phyloP scores from a whole-genome alignment of 2,329 filamentous ascomycete genomes.

The Colletotrichum orchidophilum region DNA sequence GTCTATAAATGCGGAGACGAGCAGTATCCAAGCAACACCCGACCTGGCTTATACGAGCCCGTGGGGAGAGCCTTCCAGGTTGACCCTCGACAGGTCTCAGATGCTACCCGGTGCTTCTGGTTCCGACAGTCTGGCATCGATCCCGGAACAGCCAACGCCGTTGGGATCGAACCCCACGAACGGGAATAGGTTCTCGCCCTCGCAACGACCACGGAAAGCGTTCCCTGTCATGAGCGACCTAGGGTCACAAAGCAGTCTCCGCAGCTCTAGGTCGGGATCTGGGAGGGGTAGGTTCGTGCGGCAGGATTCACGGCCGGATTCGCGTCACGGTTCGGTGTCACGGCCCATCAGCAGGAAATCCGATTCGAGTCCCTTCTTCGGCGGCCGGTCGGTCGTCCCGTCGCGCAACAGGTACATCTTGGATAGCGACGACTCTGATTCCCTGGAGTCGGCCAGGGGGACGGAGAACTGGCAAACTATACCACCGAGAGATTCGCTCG shows the following conservation, averaged over 20 bases:
- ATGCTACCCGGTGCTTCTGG: constrained; percentile 4
- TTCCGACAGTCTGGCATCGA: constrained; percentile 31
- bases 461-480: constrained; percentile 32
- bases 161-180: constrained; percentile 26
- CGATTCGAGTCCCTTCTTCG: constrained; percentile 34
- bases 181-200: constrained; percentile 26
- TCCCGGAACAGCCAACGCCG: constrained; percentile 28
- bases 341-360: constrained; percentile 34
- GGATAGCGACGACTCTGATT: constrained; percentile 29
- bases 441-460: constrained; percentile 3
- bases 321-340: constrained; percentile 22
- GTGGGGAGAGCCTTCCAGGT: constrained; percentile 28
- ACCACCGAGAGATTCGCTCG: constrained; percentile 25
- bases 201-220: constrained; percentile 1
- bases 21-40: constrained; percentile 38
- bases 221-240: constrained; percentile 4
- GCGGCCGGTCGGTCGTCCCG: constrained; percentile 31
- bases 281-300: constrained; percentile 24
- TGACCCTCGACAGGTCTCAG: constrained; percentile 5
- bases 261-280: constrained; percentile 17
- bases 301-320: constrained; percentile 21
- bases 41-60: constrained; percentile 35
- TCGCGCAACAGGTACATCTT: constrained; percentile 25
- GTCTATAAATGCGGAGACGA: constrained; percentile 28
- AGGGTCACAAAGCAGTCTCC: constrained; percentile 11